These are phyloP conservation scores for Escallonia rubra DNA, from an alignment of 129 eudicot species.

Conservation along the genomic window DNA sequence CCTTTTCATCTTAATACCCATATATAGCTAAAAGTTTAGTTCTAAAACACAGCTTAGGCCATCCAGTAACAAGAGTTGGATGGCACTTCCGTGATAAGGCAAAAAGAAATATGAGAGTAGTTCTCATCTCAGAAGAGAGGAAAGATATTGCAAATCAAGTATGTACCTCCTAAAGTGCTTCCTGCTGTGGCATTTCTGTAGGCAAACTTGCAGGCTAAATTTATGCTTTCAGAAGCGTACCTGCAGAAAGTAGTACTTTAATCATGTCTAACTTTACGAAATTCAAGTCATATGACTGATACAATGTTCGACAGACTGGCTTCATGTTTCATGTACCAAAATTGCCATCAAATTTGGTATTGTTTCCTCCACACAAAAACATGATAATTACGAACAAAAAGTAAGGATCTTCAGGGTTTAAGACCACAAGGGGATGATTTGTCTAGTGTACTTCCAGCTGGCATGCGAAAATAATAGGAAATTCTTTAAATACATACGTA, in stretches of 20 bases:
- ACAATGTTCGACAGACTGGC: background rate
- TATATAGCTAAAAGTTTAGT: too few relatives aligned
- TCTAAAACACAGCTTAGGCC: too few relatives aligned
- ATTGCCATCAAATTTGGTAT: too few relatives aligned
- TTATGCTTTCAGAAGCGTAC: conserved; percentile 95
- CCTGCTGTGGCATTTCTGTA: conserved; percentile 98
- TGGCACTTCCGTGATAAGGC: background rate
- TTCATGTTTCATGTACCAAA: too few relatives aligned
- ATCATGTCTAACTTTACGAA: background rate
- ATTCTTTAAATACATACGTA: too few relatives aligned
- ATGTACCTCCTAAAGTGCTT: conserved; percentile 74
- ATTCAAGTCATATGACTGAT: background rate
- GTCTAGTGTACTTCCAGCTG: too few relatives aligned
- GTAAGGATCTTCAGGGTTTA: too few relatives aligned
- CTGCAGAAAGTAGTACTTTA: conserved; percentile 35
- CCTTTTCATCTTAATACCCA: too few relatives aligned
- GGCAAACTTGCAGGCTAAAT: conserved; percentile 77
- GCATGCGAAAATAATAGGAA: too few relatives aligned
- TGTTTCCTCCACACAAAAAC: too few relatives aligned
- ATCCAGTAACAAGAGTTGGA: background rate
- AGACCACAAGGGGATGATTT: too few relatives aligned
- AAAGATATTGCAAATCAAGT: background rate
- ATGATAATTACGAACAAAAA: too few relatives aligned
- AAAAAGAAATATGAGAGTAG: background rate
- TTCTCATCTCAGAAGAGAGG: background rate